phyloP scores from a whole-genome alignment of 345 rosid species.

The Boechera divaricarpa region DNA sequence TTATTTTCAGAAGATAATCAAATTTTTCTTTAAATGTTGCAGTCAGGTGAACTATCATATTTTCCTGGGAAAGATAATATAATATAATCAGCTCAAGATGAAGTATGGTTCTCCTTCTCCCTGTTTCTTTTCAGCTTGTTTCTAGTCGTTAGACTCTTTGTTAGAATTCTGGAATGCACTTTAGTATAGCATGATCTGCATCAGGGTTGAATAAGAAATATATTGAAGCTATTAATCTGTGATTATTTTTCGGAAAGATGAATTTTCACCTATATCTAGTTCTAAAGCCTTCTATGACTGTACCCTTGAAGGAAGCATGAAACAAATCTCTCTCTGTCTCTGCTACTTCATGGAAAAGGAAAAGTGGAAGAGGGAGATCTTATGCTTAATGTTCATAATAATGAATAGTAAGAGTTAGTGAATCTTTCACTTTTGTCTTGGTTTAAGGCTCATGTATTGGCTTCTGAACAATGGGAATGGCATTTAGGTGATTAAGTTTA shows the following conservation, averaged over 20 bases:
- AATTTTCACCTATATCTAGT: not conserved
- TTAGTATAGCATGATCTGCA: not conserved
- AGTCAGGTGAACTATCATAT: slow-evolving; percentile 21
- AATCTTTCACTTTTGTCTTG: not conserved
- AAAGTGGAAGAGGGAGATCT: not conserved
- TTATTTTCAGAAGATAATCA: not conserved
- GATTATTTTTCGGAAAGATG: not conserved
- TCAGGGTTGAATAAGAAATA: not conserved
- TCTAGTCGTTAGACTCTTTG: not conserved
- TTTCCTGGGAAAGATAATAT: slow-evolving; percentile 13
- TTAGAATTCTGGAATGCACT: not conserved
- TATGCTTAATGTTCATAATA: not conserved
- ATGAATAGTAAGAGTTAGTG: not conserved
- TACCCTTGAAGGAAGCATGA: slow-evolving; percentile 5
- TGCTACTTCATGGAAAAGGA: not conserved
- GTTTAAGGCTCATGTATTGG: slow-evolving; percentile 11
- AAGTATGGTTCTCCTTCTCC: slow-evolving; percentile 40
- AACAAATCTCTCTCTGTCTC: not conserved
- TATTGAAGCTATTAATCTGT: not conserved
- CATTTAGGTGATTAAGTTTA: not conserved
- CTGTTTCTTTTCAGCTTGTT: not conserved
- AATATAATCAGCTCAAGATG: slow-evolving; percentile 24
- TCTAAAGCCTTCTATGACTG: not conserved
- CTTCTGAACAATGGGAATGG: slow-evolving; percentile 4
- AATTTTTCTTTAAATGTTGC: not conserved